Evolutionary conservation across 2,329 filamentous ascomycete species (phyloP).

Genomic region (Pseudogymnoascus sp.): DNA sequence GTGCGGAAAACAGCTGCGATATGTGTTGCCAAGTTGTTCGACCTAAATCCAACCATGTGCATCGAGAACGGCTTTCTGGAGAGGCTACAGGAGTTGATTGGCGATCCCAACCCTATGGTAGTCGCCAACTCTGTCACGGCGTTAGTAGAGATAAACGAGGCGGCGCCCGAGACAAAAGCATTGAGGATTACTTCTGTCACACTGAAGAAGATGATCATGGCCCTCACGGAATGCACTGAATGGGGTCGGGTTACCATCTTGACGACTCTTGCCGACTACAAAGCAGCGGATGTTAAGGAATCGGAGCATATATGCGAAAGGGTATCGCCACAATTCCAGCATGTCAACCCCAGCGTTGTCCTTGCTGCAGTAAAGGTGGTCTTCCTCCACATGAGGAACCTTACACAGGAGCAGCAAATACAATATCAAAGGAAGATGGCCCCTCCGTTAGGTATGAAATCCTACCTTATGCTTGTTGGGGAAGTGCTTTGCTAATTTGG

Average conservation of each 20-base stretch:
- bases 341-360: conserved; percentile 95
- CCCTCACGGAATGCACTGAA: conserved; percentile 95
- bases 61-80: conserved; percentile 96
- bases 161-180: conserved; percentile 83
- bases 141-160: conserved; percentile 82
- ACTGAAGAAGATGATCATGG: conserved; percentile 93
- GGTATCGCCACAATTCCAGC: conserved; percentile 93
- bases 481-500: conserved; percentile 8
- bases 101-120: conserved; percentile 97
- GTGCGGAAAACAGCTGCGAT: conserved; percentile 97
- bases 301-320: conserved; percentile 97
- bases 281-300: conserved; percentile 81
- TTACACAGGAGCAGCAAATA: conserved; percentile 69
- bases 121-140: conserved; percentile 96
- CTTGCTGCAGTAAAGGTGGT: conserved; percentile 96
- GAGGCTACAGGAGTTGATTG: conserved; percentile 88
- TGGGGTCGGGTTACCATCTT: conserved; percentile 96
- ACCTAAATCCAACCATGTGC: conserved; percentile 85
- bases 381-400: conserved; percentile 87
- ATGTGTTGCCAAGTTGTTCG: conserved; percentile 95
- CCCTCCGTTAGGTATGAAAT: conserved; percentile 68
- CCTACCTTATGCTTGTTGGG: conserved; percentile 8
- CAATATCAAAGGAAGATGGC: conserved; percentile 98
- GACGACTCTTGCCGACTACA: conserved; percentile 82
- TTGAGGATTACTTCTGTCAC: conserved; percentile 74